These are phyloP conservation scores for Moesziomyces globuligerus DNA, from an alignment of 1,284 basidiomycete genomes.

Conservation along the genomic window DNA sequence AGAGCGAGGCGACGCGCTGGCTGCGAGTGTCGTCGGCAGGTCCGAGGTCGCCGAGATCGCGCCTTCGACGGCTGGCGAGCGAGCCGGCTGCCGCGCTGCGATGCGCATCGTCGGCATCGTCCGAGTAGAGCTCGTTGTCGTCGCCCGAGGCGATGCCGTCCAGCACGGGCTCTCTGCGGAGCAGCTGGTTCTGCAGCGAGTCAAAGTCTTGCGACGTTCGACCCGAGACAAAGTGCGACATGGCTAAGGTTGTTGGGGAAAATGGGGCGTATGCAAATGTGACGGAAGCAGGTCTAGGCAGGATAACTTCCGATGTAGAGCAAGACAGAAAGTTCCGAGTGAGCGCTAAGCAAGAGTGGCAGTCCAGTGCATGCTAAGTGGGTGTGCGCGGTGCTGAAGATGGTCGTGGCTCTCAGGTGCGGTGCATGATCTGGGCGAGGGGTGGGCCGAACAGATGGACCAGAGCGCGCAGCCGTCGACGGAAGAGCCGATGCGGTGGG, in stretches of 20 bases:
- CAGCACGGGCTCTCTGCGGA: constrained; percentile 42
- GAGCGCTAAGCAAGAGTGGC: too few relatives aligned
- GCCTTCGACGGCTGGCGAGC: constrained; percentile 28
- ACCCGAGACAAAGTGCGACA: constrained; percentile 65
- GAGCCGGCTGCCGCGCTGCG: constrained; percentile 1
- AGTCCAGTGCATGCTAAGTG: too few relatives aligned
- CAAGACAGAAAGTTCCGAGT: too few relatives aligned
- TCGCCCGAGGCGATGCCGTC: constrained; percentile 25
- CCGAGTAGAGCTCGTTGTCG: constrained; percentile 8
- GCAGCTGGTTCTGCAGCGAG: constrained; percentile 58
- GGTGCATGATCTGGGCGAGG: neutral
- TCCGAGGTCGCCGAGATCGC: constrained; percentile 13
- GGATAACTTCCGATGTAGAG: too few relatives aligned
- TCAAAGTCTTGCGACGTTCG: constrained; percentile 58
- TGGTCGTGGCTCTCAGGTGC: neutral
- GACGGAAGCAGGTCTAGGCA: too few relatives aligned
- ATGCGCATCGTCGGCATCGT: constrained; percentile 13
- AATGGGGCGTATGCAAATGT: too few relatives aligned
- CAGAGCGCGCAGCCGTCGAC: too few relatives aligned
- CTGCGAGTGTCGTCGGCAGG: constrained; percentile 19
- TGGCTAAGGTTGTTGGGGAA: constrained; percentile 10
- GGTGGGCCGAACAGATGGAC: too few relatives aligned
- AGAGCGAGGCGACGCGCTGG: constrained; percentile 36
- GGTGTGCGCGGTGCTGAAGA: neutral
- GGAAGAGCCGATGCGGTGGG: too few relatives aligned